These are phyloP conservation scores for Ceratocystis huliohia DNA, from an alignment of 2,329 filamentous ascomycete genomes.

Conservation along the genomic window DNA sequence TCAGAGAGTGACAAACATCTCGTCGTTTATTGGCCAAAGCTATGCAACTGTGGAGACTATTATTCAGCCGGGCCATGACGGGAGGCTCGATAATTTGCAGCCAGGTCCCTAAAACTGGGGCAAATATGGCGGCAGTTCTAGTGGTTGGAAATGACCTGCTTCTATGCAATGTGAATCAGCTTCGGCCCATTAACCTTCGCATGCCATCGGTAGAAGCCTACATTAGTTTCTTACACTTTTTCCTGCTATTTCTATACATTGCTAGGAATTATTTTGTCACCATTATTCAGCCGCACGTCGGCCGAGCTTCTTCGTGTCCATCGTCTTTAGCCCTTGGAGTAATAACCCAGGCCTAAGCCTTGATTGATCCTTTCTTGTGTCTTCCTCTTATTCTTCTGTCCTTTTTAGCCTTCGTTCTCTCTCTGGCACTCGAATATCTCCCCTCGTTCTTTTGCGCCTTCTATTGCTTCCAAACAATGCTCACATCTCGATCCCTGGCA, in stretches of 20 bases:
- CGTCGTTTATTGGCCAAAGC: not conserved
- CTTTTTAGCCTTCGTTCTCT: not conserved
- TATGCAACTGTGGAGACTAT: not conserved
- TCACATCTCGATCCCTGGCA: slow-evolving; percentile 9
- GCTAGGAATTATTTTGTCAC: not conserved
- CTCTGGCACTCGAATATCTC: not conserved
- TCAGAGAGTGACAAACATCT: not conserved
- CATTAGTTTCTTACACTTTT: not conserved
- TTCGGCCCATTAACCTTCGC: not conserved
- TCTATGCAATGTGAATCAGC: not conserved
- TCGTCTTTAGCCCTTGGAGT: not conserved
- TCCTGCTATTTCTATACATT: not conserved
- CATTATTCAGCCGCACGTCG: not conserved
- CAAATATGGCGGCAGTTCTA: not conserved
- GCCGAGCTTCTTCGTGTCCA: not conserved
- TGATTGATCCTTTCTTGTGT: not conserved
- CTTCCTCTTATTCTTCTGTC: not conserved
- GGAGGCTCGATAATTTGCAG: not conserved
- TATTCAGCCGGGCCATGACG: not conserved
- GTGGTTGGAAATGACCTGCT: no score
- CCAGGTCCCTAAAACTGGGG: not conserved
- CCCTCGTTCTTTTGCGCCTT: not conserved
- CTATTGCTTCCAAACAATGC: not conserved
- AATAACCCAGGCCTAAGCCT: not conserved
- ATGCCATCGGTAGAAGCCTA: not conserved